Percentiles rank a stretch among this genome's conserved stretches.
These are phyloP conservation scores for Coniella lustricola DNA, from an alignment of 2,329 filamentous ascomycete species.

Conservation along the genomic window DNA sequence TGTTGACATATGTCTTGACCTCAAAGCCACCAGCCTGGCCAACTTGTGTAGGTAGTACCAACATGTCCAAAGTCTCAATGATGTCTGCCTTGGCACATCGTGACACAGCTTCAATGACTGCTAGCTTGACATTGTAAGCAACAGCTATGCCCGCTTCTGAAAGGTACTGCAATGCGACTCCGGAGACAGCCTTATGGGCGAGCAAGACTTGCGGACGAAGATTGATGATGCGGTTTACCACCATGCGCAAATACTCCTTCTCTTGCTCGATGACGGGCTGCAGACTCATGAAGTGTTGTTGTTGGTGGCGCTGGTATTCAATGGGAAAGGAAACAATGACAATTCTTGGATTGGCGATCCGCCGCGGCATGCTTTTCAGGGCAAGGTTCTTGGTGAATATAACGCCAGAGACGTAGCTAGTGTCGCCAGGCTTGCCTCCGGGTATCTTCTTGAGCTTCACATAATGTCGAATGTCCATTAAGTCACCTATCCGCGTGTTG, in stretches of 20 bases:
- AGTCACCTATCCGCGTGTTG: conserved; percentile 81
- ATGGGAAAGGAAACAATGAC: conserved; percentile 91
- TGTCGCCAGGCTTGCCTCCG: conserved; percentile 82
- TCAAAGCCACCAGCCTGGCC: conserved; percentile 84
- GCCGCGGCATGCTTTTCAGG: conserved; percentile 90
- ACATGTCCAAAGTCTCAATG: conserved; percentile 90
- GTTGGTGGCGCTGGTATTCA: conserved; percentile 86
- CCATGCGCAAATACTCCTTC: conserved; percentile 82
- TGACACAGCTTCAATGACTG: conserved; percentile 90
- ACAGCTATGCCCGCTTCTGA: conserved; percentile 87
- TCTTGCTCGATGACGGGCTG: conserved; percentile 96
- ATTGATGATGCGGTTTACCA: conserved; percentile 85
- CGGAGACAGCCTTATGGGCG: conserved; percentile 89
- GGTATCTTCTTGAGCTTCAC: conserved; percentile 97
- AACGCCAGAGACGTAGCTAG: conserved; percentile 91
- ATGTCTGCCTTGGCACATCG: conserved; percentile 87
- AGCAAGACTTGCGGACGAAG: conserved; percentile 78
- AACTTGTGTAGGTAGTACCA: conserved; percentile 68
- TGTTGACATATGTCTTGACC: conserved; percentile 88
- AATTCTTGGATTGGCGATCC: conserved; percentile 76
- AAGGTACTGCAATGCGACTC: conserved; percentile 80
- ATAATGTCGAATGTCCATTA: conserved; percentile 96
- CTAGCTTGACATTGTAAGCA: conserved; percentile 92
- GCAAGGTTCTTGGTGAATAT: conserved; percentile 97
- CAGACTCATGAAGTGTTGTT: conserved; percentile 92